These are phyloP conservation scores for Pseudogymnoascus sp. DNA, from an alignment of 2,329 filamentous ascomycete genomes.

Conservation along the genomic window DNA sequence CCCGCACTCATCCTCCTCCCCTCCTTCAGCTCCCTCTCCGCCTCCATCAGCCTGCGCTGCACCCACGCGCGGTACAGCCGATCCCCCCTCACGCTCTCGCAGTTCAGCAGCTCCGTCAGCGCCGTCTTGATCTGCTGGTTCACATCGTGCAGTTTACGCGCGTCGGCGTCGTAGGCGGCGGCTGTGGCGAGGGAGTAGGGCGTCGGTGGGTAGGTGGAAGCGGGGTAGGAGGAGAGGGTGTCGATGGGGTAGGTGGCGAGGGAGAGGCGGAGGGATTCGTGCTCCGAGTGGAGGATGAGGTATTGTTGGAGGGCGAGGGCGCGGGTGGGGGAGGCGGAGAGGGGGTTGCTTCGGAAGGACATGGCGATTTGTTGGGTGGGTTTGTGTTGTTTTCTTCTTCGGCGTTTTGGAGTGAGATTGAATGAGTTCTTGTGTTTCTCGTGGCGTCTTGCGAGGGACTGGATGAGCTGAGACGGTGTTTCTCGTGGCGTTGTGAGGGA, in stretches of 20 bases:
- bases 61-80: conserved; percentile 40
- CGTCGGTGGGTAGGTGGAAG: neutral
- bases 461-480: neutral
- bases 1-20: conserved; percentile 19
- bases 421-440: neutral
- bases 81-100: conserved; percentile 39
- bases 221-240: conserved; percentile 9
- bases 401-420: neutral
- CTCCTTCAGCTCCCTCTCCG: conserved; percentile 37
- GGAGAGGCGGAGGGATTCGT: conserved; percentile 27
- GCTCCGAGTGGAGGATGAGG: conserved; percentile 28
- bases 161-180: conserved; percentile 13
- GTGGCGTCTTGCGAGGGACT: neutral
- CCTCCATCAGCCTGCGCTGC: conserved; percentile 44
- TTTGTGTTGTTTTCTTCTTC: neutral
- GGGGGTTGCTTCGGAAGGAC: conserved; percentile 16
- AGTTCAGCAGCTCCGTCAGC: conserved; percentile 46
- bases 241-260: conserved; percentile 16
- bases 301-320: conserved; percentile 30
- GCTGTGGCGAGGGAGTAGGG: neutral
- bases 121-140: conserved; percentile 46
- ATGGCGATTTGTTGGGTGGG: neutral
- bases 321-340: conserved; percentile 21
- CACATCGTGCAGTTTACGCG: conserved; percentile 36
- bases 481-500: neutral